phyloP scores from a whole-genome alignment of 106 monocot species.

The Gastrodia elata region DNA sequence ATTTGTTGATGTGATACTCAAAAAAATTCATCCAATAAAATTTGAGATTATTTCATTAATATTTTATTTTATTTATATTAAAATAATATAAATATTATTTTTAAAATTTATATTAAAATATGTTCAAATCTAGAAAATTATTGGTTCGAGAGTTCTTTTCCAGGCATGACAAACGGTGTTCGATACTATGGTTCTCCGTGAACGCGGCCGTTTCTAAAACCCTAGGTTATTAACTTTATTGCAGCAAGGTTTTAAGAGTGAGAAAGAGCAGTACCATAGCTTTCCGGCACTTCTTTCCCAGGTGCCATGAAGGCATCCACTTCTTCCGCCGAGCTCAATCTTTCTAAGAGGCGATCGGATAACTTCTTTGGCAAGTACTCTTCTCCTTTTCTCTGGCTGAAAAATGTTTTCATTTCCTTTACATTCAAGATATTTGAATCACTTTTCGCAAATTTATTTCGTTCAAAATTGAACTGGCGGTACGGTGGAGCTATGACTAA shows the following conservation, averaged over 20 bases:
- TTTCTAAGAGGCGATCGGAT: background rate
- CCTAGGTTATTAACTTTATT: background rate
- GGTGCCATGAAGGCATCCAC: background rate
- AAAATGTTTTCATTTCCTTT: background rate
- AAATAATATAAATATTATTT: too few relatives aligned
- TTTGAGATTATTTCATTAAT: too few relatives aligned
- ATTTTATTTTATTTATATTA: too few relatives aligned
- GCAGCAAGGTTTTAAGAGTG: background rate
- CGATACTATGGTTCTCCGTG: background rate
- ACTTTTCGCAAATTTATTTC: background rate
- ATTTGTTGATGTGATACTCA: too few relatives aligned
- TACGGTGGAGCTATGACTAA: background rate
- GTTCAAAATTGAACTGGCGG: background rate
- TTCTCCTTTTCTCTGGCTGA: background rate
- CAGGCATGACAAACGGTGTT: background rate
- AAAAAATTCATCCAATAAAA: too few relatives aligned
- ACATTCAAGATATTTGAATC: background rate
- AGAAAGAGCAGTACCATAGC: background rate
- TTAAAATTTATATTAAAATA: too few relatives aligned
- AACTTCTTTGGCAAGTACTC: background rate
- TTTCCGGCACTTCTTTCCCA: background rate
- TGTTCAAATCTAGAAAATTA: too few relatives aligned
- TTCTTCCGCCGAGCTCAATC: background rate
- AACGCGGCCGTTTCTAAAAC: slow-evolving; percentile 7
- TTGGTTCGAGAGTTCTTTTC: background rate